Conservation (phyloP, 352 stramenopile genomes). For the Hyaloperonospora brassicae region DNA sequence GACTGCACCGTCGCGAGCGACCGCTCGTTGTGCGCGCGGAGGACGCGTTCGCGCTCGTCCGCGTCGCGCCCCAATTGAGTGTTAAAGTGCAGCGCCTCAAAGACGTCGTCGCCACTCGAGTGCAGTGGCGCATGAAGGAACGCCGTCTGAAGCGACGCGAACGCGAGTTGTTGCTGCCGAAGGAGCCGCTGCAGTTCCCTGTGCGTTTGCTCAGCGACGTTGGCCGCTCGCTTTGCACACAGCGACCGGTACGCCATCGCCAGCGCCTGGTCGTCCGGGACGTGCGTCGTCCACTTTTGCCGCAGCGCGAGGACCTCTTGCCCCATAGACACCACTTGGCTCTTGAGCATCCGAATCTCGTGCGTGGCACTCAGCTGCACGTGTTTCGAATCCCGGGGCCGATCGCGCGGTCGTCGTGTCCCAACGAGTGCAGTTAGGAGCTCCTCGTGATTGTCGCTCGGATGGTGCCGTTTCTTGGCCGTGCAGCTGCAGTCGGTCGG, state of each 20-base stretch:
- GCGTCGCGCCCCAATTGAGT: conserved; percentile 15
- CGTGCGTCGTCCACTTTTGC: conserved; percentile 18
- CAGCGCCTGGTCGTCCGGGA: conserved; percentile 15
- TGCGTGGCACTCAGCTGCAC: conserved; percentile 15
- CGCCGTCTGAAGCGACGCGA: conserved; percentile 26
- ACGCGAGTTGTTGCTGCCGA: conserved; percentile 28
- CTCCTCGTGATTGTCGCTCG: no score
- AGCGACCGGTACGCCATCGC: conserved; percentile 11
- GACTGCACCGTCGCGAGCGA: conserved; percentile 18
- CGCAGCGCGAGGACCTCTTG: conserved; percentile 20
- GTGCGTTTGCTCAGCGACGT: conserved; percentile 9
- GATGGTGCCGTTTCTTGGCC: no score
- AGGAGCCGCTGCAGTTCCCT: conserved; percentile 22
- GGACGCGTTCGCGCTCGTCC: conserved; percentile 14
- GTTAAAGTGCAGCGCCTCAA: conserved; percentile 27
- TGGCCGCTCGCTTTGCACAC: conserved; percentile 16
- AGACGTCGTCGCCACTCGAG: conserved; percentile 21
- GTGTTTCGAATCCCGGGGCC: conserved; percentile 11
- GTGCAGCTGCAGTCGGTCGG: no score
- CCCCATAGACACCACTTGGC: conserved; percentile 28
- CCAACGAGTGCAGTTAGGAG: no score
- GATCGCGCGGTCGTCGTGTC: not conserved
- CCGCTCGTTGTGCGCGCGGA: conserved; percentile 21
- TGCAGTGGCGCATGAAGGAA: conserved; percentile 25
- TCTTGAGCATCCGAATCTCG: conserved; percentile 25